Evolutionary conservation across 2,329 filamentous ascomycete species (phyloP).

Genomic region (Penicillium fuscoglaucum): DNA sequence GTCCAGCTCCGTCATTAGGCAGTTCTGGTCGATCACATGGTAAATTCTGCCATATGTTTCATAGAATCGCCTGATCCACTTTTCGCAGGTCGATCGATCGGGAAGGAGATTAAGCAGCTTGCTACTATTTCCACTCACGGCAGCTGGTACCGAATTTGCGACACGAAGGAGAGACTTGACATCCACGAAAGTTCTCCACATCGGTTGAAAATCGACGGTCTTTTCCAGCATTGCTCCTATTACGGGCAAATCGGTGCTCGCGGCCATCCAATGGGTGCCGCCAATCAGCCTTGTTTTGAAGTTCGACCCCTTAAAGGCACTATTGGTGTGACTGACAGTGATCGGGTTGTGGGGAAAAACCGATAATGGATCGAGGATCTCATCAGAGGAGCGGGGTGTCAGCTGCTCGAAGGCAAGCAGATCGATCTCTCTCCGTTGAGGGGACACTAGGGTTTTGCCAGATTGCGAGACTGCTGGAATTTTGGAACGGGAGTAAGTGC

Average conservation of each 20-base stretch:
- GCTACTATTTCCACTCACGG: not conserved
- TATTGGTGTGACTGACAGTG: not conserved
- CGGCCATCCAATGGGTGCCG: not conserved
- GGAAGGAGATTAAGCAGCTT: not conserved
- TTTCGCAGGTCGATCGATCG: not conserved
- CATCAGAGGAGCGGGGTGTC: not conserved
- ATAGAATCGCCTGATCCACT: not conserved
- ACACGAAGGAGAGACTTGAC: not conserved
- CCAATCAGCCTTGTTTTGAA: not conserved
- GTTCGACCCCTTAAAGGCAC: not conserved
- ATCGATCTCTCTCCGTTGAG: not conserved
- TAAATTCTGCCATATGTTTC: not conserved
- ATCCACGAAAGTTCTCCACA: not conserved
- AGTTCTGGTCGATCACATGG: not conserved
- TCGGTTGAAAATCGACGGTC: not conserved
- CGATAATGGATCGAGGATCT: not conserved
- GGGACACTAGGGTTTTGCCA: not conserved
- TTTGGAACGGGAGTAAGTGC: not conserved
- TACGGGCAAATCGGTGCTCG: not conserved
- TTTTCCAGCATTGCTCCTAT: not conserved
- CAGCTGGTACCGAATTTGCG: not conserved
- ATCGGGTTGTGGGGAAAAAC: not conserved
- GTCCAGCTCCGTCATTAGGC: not conserved
- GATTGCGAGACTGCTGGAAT: not conserved
- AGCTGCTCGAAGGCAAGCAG: not conserved